Percentiles rank a stretch among this genome's conserved stretches.
Conservation (phyloP, 73 alveolate species). For the Tetrahymena borealis region DNA sequence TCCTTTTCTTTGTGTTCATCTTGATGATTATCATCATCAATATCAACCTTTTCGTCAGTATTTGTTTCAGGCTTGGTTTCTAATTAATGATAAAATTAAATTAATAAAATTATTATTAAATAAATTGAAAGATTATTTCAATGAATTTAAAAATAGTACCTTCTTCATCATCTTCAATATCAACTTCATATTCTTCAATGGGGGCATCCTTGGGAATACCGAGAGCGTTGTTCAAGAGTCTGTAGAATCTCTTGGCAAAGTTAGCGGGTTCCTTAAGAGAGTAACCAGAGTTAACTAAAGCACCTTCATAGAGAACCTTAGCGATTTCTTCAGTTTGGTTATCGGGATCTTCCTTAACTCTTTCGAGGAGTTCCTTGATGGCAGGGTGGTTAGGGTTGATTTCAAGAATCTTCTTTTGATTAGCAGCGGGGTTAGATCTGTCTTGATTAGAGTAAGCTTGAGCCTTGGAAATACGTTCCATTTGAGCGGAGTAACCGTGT, state of each 20-base stretch:
- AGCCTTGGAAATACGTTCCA: slow-evolving; percentile 96
- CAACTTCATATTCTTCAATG: slow-evolving; percentile 60
- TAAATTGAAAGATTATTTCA: too few species aligned
- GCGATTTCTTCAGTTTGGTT: slow-evolving; percentile 65
- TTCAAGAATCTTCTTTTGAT: slow-evolving; percentile 90
- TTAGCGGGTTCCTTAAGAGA: slow-evolving; percentile 62
- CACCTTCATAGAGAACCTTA: slow-evolving; percentile 57
- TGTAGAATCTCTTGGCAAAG: slow-evolving; percentile 49
- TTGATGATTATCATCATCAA: background rate
- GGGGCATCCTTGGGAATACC: slow-evolving; percentile 67
- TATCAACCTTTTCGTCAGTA: background rate
- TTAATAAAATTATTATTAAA: too few species aligned
- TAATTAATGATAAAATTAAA: background rate
- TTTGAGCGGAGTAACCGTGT: slow-evolving; percentile 90
- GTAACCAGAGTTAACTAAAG: slow-evolving; percentile 72
- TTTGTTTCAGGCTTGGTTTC: background rate
- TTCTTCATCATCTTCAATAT: slow-evolving; percentile 63
- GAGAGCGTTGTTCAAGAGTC: slow-evolving; percentile 56
- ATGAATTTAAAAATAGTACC: too few species aligned
- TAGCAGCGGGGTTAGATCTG: slow-evolving; percentile 52
- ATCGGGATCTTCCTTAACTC: slow-evolving; percentile 62
- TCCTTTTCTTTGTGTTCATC: background rate
- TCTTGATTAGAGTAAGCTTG: slow-evolving; percentile 92
- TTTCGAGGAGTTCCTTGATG: slow-evolving; percentile 69
- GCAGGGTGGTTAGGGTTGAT: slow-evolving; percentile 95